Conservation (phyloP, 2,329 filamentous ascomycete genomes). For the Talaromyces verruculosus region DNA sequence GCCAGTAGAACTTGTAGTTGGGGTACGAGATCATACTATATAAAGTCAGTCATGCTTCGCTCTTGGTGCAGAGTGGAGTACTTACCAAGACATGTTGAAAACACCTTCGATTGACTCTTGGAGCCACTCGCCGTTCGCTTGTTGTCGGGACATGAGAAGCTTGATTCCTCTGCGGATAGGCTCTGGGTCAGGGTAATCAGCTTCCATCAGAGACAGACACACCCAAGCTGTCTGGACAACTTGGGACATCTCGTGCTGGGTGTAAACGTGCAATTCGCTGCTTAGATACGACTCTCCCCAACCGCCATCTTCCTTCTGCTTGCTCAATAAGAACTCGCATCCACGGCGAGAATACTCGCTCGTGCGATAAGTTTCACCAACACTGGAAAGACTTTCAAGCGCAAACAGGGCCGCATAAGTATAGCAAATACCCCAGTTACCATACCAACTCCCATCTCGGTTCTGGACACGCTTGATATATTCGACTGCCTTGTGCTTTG, state of each 20-base stretch:
- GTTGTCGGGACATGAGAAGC: constrained; percentile 82
- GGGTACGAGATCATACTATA: constrained; percentile 93
- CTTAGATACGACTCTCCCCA: constrained; percentile 95
- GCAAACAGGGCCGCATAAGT: constrained; percentile 98
- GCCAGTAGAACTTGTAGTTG: constrained; percentile 97
- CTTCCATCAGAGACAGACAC: constrained; percentile 76
- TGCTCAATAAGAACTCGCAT: constrained; percentile 81
- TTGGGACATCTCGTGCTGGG: constrained; percentile 76
- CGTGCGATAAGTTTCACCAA: constrained; percentile 78
- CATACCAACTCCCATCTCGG: constrained; percentile 91
- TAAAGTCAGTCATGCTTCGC: constrained; percentile 26
- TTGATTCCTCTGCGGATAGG: constrained; percentile 71
- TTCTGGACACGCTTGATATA: constrained; percentile 82
- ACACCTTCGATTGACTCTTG: constrained; percentile 97
- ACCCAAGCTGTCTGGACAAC: constrained; percentile 97
- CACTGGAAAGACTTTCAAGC: constrained; percentile 76
- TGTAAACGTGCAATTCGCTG: constrained; percentile 74
- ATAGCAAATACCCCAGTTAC: constrained; percentile 96
- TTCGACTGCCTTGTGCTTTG: constrained; percentile 70
- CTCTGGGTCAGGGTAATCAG: constrained; percentile 72
- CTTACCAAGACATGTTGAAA: constrained; percentile 93
- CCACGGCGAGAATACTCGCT: constrained; percentile 69
- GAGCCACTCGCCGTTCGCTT: constrained; percentile 86
- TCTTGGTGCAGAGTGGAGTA: constrained; percentile 25
- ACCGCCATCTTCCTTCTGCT: constrained; percentile 84